phyloP scores from a whole-genome alignment of 2,329 filamentous ascomycete genomes.

The Neurospora crassa region DNA sequence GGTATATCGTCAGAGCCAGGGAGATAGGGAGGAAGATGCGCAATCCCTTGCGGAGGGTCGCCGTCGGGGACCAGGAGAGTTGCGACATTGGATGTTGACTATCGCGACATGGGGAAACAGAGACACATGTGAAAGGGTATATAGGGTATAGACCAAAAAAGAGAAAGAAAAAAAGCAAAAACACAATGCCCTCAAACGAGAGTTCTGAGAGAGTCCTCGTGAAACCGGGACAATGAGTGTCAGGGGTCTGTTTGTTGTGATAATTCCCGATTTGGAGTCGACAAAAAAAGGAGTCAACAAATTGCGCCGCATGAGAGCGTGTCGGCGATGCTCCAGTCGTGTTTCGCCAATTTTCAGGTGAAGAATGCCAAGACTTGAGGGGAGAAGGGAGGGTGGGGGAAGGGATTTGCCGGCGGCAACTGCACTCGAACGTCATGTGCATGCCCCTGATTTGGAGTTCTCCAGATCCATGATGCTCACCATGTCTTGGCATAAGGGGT shows the following conservation, averaged over 20 bases:
- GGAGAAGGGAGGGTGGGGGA: background rate
- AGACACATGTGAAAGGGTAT: background rate
- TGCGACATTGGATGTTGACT: background rate
- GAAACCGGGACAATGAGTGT: background rate
- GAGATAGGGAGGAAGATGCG: slow-evolving; percentile 54
- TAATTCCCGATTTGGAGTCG: background rate
- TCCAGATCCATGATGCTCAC: background rate
- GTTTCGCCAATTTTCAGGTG: background rate
- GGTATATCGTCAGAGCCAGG: slow-evolving; percentile 60
- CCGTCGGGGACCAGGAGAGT: slow-evolving; percentile 24
- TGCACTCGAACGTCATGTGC: background rate
- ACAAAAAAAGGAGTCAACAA: background rate
- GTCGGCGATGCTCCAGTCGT: background rate
- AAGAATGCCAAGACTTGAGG: background rate
- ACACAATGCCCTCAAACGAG: background rate
- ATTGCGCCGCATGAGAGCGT: background rate
- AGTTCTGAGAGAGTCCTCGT: background rate
- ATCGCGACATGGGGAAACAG: background rate
- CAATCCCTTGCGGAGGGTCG: slow-evolving; percentile 46
- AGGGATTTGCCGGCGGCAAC: background rate
- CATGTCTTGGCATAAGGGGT: background rate
- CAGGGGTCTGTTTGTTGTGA: background rate
- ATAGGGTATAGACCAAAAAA: background rate
- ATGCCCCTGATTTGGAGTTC: background rate
- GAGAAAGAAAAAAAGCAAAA: background rate